A percentile compares a stretch with the other conserved stretches of the same genome.
Evolutionary conservation across 352 stramenopile species (phyloP).

Genomic region (Phytopythium vexans): DNA sequence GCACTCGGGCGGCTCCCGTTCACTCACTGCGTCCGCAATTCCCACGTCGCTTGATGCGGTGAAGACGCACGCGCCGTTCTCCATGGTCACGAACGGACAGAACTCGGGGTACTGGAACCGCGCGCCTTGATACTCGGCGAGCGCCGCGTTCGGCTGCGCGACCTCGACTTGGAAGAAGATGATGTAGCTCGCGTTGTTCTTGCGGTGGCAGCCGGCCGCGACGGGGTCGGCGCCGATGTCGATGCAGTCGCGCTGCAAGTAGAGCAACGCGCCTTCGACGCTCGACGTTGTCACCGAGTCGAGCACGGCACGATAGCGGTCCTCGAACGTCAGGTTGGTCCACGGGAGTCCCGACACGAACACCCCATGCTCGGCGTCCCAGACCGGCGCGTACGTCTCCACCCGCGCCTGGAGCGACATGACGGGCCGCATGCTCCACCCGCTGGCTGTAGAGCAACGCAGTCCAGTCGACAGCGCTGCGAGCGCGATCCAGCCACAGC

Average conservation of each 20-base stretch:
- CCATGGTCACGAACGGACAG: constrained; percentile 66
- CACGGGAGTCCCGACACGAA: constrained; percentile 41
- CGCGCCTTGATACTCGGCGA: constrained; percentile 58
- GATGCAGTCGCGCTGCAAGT: constrained; percentile 70
- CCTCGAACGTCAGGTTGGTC: constrained; percentile 25
- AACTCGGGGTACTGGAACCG: constrained; percentile 67
- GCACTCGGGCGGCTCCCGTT: constrained; percentile 31
- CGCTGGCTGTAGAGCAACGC: constrained; percentile 1
- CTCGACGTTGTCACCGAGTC: constrained; percentile 72
- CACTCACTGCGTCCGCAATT: too few relatives aligned
- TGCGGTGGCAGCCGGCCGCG: constrained; percentile 29
- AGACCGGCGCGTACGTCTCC: constrained; percentile 46
- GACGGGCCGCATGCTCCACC: constrained; percentile 46
- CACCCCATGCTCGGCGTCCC: constrained; percentile 36
- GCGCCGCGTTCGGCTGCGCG: constrained; percentile 46
- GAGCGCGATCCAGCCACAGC: neutral
- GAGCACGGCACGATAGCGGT: constrained; percentile 45
- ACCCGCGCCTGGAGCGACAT: constrained; percentile 57
- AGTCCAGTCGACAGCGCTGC: constrained; percentile 1
- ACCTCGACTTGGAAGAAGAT: constrained; percentile 66
- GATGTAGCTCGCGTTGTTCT: constrained; percentile 61
- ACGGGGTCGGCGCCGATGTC: constrained; percentile 36
- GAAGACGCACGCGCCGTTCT: constrained; percentile 38
- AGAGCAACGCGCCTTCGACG: constrained; percentile 66
- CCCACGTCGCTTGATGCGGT: neutral